Evolutionary conservation across 257 asterid genomes (phyloP).

Genomic region (Solanum paucissectum): DNA sequence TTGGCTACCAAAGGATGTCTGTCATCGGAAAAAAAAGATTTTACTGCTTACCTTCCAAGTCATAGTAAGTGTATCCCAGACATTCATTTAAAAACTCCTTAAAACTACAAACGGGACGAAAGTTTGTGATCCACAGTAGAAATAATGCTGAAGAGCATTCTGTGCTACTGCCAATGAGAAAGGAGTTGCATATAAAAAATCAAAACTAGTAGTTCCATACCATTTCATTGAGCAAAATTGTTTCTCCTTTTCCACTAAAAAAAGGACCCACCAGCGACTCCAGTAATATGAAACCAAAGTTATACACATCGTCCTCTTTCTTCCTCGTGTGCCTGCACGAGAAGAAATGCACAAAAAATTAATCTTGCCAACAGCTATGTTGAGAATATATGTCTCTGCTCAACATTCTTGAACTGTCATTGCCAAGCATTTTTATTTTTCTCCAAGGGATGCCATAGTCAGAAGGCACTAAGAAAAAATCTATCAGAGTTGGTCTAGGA

Average conservation of each 20-base stretch:
- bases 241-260: constrained; percentile 31
- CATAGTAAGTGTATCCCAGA: not conserved
- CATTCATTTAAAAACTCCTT: not conserved
- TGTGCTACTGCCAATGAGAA: not conserved
- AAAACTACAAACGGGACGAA: not conserved
- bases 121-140: not conserved
- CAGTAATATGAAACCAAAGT: constrained; percentile 50
- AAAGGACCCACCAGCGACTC: constrained; percentile 50
- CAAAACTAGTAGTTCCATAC: constrained; percentile 13
- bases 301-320: constrained; percentile 55
- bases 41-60: not conserved
- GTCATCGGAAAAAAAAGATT: not conserved
- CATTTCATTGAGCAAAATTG: constrained; percentile 54
- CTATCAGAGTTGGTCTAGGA: not conserved
- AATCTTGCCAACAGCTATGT: not conserved
- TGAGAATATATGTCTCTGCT: not conserved
- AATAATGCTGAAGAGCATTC: not conserved
- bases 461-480: not conserved
- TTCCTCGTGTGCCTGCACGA: constrained; percentile 46
- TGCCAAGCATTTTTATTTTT: not conserved
- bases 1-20: constrained; percentile 40
- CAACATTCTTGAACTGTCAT: not conserved
- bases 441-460: not conserved
- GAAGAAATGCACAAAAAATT: not conserved
- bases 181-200: not conserved